These are phyloP conservation scores for Naganishia vishniacii DNA, from an alignment of 768 basidiomycete genomes.

Conservation along the genomic window DNA sequence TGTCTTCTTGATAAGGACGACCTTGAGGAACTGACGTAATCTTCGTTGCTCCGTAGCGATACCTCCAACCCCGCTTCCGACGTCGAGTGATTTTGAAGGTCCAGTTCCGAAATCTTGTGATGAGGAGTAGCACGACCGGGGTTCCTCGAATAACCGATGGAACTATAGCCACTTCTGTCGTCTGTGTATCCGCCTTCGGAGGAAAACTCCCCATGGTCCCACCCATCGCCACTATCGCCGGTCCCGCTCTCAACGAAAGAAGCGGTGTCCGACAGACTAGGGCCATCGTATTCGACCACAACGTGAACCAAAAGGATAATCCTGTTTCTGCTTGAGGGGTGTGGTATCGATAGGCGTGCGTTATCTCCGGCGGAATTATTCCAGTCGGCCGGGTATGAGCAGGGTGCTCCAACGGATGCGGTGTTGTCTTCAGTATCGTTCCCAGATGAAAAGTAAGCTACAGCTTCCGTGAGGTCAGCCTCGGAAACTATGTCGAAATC, in stretches of 20 bases:
- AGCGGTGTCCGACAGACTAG: conserved; percentile 79
- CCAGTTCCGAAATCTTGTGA: no score
- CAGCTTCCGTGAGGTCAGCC: conserved; percentile 73
- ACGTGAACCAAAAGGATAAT: conserved; percentile 74
- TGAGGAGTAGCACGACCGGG: no score
- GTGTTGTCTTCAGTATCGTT: conserved; percentile 60
- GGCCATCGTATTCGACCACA: conserved; percentile 81
- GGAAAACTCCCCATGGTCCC: conserved; percentile 1
- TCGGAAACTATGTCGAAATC: conserved; percentile 60
- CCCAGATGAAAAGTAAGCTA: conserved; percentile 75
- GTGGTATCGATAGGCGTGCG: conserved; percentile 50
- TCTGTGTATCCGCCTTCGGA: conserved; percentile 9
- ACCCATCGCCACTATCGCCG: not conserved
- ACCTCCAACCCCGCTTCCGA: no score
- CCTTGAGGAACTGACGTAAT: no score
- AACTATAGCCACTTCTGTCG: not conserved
- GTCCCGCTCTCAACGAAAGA: conserved; percentile 53
- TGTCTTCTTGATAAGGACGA: no score
- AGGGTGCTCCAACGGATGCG: conserved; percentile 57
- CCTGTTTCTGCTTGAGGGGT: conserved; percentile 54
- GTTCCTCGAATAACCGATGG: not conserved
- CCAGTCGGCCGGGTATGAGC: conserved; percentile 57
- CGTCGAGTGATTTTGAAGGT: no score
- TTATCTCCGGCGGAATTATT: conserved; percentile 36
- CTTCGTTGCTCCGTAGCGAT: no score